Percentiles rank a stretch among this genome's conserved stretches.
Evolutionary conservation across 495 filamentous ascomycete genomes (phyloP).

Genomic region (Penicillium odoratum): DNA sequence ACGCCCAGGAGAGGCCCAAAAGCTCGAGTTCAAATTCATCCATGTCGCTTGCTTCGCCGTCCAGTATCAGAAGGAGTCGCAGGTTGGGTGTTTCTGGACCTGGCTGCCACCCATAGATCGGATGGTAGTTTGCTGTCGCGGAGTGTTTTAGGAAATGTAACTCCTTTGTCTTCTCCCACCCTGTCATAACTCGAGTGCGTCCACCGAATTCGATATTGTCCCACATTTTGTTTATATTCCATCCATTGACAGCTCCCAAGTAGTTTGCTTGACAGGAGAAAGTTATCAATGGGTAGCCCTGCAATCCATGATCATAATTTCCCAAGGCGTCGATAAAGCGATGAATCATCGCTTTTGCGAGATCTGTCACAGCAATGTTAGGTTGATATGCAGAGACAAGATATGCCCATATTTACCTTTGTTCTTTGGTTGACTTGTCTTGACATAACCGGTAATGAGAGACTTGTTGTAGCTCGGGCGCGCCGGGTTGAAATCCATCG

Average conservation of each 20-base stretch:
- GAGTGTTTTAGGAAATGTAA: conserved; percentile 49
- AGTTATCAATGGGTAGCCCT: conserved; percentile 44
- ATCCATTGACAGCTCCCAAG: conserved; percentile 39
- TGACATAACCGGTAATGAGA: conserved; percentile 40
- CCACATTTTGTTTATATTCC: conserved; percentile 40
- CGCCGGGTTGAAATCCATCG: conserved; percentile 46
- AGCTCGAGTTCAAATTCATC: conserved; percentile 52
- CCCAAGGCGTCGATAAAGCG: conserved; percentile 46
- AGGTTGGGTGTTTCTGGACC: conserved; percentile 46
- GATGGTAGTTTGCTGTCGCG: conserved; percentile 44
- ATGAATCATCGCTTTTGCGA: conserved; percentile 44
- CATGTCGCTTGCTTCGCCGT: conserved; percentile 50
- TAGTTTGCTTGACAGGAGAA: conserved; percentile 38
- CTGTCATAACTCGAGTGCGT: conserved; percentile 44
- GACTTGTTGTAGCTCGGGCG: conserved; percentile 44
- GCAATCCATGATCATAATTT: conserved; percentile 37
- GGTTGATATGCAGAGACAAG: background rate
- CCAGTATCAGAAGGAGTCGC: conserved; percentile 41
- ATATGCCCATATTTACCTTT: conserved; percentile 26
- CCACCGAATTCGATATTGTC: conserved; percentile 36
- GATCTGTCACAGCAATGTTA: conserved; percentile 25
- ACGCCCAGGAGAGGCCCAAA: conserved; percentile 45
- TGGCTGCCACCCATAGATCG: conserved; percentile 50
- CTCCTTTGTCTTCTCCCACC: conserved; percentile 50
- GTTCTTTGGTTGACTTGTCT: conserved; percentile 44